phyloP scores from a whole-genome alignment of 805 yeast genomes.

The Kregervanrija pseudodelftensis region DNA sequence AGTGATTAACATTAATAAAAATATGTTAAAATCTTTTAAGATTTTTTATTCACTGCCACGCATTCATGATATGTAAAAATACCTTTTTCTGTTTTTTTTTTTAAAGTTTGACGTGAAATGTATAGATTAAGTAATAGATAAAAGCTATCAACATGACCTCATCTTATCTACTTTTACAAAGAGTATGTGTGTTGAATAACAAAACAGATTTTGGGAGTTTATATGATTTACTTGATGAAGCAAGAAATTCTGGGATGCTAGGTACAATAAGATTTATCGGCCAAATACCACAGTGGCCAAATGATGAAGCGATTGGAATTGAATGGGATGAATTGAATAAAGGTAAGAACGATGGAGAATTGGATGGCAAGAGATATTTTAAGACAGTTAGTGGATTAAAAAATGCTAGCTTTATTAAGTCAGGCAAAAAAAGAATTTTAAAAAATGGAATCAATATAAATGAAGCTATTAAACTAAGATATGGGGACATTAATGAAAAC shows the following conservation, averaged over 20 bases:
- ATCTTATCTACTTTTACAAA: too few species aligned
- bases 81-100: too few species aligned
- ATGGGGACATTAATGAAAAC: constrained; percentile 4
- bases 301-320: constrained; percentile 54
- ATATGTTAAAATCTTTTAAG: too few species aligned
- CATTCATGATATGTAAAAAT: too few species aligned
- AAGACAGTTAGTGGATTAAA: constrained; percentile 22
- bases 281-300: constrained; percentile 54
- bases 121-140: too few species aligned
- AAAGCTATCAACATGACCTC: too few species aligned
- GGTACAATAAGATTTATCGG: constrained; percentile 67
- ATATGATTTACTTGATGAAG: constrained; percentile 14
- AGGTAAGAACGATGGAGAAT: constrained; percentile 68
- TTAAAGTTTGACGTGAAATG: too few species aligned
- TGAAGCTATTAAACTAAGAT: constrained; percentile 29
- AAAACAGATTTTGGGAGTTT: constrained; percentile 2
- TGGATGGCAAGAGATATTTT: constrained; percentile 54
- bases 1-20: too few species aligned
- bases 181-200: constrained; percentile 32
- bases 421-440: constrained; percentile 20
- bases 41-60: too few species aligned
- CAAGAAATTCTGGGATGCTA: constrained; percentile 9
- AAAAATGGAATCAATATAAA: constrained; percentile 37
- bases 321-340: constrained; percentile 81
- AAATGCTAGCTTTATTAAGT: constrained; percentile 61